Conservation (phyloP, 2,329 filamentous ascomycete species). For the Epichloe sylvatica region DNA sequence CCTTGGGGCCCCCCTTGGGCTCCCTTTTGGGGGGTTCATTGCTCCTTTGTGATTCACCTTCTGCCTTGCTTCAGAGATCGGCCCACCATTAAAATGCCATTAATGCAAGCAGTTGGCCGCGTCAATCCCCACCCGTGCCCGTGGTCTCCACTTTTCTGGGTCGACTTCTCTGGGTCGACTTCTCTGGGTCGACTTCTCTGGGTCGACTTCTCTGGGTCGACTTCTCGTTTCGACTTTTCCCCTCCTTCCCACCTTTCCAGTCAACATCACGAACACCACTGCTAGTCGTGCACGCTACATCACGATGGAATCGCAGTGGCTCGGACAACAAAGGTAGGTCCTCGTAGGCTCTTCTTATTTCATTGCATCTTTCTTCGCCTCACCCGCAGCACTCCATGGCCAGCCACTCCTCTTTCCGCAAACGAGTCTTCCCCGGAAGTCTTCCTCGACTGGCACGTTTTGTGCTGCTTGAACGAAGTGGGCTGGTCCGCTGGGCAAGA, state of each 20-base stretch:
- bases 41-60: too few species aligned
- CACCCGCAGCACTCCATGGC: slow-evolving; percentile 14
- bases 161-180: too few species aligned
- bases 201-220: too few species aligned
- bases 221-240: background rate
- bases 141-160: background rate
- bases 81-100: too few species aligned
- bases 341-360: background rate
- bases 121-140: too few species aligned
- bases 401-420: slow-evolving; percentile 17
- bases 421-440: slow-evolving; percentile 23
- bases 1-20: too few species aligned
- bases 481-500: slow-evolving; percentile 21
- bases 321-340: background rate
- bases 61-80: too few species aligned
- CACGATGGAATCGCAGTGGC: background rate
- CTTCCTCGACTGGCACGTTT: slow-evolving; percentile 23
- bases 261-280: background rate
- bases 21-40: too few species aligned
- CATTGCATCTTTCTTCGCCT: background rate
- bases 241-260: background rate
- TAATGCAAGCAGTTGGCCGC: too few species aligned
- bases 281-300: background rate
- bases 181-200: too few species aligned
- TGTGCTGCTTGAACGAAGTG: slow-evolving; percentile 21